Evolutionary conservation across 1,284 basidiomycete genomes (phyloP).

Genomic region (Leucoagaricus sp.): DNA sequence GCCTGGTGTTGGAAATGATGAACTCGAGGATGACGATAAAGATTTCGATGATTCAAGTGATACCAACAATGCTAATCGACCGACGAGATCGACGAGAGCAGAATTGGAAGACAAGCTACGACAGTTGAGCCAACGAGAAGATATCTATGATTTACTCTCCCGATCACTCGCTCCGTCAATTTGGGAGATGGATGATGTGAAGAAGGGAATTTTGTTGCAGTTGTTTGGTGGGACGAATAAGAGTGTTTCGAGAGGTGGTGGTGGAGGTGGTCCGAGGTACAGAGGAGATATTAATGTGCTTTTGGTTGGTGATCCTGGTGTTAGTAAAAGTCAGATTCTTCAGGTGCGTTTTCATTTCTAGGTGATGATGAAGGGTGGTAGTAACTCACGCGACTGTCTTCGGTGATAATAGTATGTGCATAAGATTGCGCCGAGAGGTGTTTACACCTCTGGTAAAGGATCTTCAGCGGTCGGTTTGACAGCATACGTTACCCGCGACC

Average conservation of each 20-base stretch:
- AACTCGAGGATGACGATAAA: conserved; percentile 19
- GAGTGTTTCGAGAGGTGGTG: conserved; percentile 89
- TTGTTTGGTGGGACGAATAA: conserved; percentile 98
- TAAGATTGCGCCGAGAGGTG: conserved; percentile 97
- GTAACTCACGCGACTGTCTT: background rate
- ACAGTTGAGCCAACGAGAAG: conserved; percentile 72
- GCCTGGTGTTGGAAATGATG: conserved; percentile 70
- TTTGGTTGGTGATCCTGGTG: conserved; percentile 97
- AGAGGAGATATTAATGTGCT: conserved; percentile 98
- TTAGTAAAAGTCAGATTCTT: conserved; percentile 94
- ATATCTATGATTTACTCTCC: conserved; percentile 88
- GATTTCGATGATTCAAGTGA: conserved; percentile 54
- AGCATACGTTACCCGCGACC: conserved; percentile 96
- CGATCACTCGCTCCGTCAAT: conserved; percentile 92
- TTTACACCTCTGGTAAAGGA: conserved; percentile 96
- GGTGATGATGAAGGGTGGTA: conserved; percentile 1
- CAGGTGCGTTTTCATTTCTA: conserved; percentile 52
- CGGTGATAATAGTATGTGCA: conserved; percentile 81
- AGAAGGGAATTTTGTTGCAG: conserved; percentile 96
- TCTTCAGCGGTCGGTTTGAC: conserved; percentile 98
- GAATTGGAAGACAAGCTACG: conserved; percentile 68
- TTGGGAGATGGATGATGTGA: conserved; percentile 99
- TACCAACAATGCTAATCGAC: conserved; percentile 33
- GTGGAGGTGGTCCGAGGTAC: conserved; percentile 93
- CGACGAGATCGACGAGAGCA: conserved; percentile 45